Conservation (phyloP, 2,329 filamentous ascomycete genomes). For the Talaromyces sp. region DNA sequence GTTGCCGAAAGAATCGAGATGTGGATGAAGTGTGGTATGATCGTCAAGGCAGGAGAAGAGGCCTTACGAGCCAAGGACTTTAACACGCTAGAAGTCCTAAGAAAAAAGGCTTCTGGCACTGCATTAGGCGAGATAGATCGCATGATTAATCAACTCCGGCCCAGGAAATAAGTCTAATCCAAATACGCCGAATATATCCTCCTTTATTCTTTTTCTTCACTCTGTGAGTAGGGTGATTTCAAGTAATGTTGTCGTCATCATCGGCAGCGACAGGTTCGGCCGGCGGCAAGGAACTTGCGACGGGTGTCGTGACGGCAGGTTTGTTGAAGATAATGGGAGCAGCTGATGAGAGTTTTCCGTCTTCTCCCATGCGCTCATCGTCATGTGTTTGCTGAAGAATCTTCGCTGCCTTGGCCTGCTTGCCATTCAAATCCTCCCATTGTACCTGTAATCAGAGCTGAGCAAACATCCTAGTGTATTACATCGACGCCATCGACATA, state of each 20-base stretch:
- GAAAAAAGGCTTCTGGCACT: conserved; percentile 68
- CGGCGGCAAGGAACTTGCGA: conserved; percentile 18
- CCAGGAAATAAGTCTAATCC: conserved; percentile 37
- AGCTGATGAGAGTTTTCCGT: conserved; percentile 22
- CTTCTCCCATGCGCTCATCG: conserved; percentile 44
- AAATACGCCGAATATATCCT: conserved; percentile 18
- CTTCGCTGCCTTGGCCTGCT: conserved; percentile 27
- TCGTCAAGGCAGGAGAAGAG: conserved; percentile 86
- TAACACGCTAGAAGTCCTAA: conserved; percentile 68
- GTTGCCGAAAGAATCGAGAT: conserved; percentile 73
- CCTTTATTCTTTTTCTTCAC: conserved; percentile 9
- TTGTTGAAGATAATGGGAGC: not conserved
- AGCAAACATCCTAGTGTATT: not conserved
- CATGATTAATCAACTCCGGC: conserved; percentile 58
- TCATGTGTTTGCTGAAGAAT: conserved; percentile 47
- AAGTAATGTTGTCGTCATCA: conserved; percentile 45
- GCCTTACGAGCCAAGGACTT: conserved; percentile 77
- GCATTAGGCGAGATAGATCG: conserved; percentile 78
- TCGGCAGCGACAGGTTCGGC: conserved; percentile 31
- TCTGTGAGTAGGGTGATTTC: conserved; percentile 22
- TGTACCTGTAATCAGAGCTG: conserved; percentile 27
- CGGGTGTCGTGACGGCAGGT: conserved; percentile 17
- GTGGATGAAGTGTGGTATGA: conserved; percentile 94
- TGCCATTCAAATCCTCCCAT: conserved; percentile 43
- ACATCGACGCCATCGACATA: conserved; percentile 21